Conservation (phyloP, 1,284 basidiomycete species). For the Serendipita sp. region DNA sequence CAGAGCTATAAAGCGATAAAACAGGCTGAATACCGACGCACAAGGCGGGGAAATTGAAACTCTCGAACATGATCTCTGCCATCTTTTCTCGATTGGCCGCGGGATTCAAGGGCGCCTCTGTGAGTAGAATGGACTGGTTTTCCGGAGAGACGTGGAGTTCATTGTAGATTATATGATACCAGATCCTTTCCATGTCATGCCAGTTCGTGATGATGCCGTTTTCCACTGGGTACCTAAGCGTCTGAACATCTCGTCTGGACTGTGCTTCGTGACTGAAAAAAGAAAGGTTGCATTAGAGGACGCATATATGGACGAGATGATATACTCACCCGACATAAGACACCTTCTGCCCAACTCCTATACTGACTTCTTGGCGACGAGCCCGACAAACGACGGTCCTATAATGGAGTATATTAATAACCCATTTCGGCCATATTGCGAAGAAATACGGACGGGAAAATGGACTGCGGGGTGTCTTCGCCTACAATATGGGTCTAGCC, state of each 20-base stretch:
- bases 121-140: slow-evolving; percentile 84
- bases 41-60: slow-evolving; percentile 53
- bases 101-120: slow-evolving; percentile 52
- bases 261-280: slow-evolving; percentile 40
- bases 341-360: too few relatives aligned
- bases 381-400: too few relatives aligned
- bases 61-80: slow-evolving; percentile 61
- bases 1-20: slow-evolving; percentile 50
- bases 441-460: too few relatives aligned
- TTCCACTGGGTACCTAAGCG: slow-evolving; percentile 64
- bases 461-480: too few relatives aligned
- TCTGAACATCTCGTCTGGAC: slow-evolving; percentile 55
- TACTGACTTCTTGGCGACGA: too few relatives aligned
- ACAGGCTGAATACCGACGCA: slow-evolving; percentile 58
- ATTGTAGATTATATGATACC: slow-evolving; percentile 86
- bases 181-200: slow-evolving; percentile 94
- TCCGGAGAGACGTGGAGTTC: slow-evolving; percentile 75
- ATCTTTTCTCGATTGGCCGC: slow-evolving; percentile 57
- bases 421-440: too few relatives aligned
- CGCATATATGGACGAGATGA: too few relatives aligned
- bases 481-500: too few relatives aligned
- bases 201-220: slow-evolving; percentile 90
- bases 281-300: not conserved
- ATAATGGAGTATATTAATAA: too few relatives aligned
- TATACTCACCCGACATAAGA: too few relatives aligned